A percentile compares a stretch with the other conserved stretches of the same genome.
Evolutionary conservation across 495 filamentous ascomycete genomes (phyloP).

Genomic region (Aspergillus haitiensis): DNA sequence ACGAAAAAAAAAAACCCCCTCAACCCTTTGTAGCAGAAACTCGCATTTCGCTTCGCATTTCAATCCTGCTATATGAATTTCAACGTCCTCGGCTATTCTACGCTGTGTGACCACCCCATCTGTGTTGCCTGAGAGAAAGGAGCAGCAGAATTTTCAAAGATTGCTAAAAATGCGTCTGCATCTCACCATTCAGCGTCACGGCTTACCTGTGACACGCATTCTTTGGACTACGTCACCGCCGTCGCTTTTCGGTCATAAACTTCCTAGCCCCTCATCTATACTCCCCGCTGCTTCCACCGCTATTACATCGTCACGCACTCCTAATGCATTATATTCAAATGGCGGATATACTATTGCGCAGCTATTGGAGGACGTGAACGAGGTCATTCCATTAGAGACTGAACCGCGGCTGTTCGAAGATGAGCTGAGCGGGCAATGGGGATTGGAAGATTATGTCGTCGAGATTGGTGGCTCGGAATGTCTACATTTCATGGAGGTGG

Average conservation of each 20-base stretch:
- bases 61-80: too few species aligned
- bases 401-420: conserved; percentile 41
- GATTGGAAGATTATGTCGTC: conserved; percentile 89
- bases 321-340: conserved; percentile 50
- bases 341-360: conserved; percentile 71
- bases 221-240: conserved; percentile 63
- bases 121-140: neutral
- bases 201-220: conserved; percentile 70
- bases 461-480: conserved; percentile 84
- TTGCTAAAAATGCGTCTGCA: conserved; percentile 70
- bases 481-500: conserved; percentile 78
- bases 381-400: conserved; percentile 80
- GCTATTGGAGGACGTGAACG: conserved; percentile 79
- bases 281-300: conserved; percentile 34
- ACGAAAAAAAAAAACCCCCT: too few species aligned
- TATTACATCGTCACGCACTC: conserved; percentile 39
- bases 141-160: neutral
- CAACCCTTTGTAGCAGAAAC: too few species aligned
- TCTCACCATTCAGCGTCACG: conserved; percentile 76
- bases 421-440: conserved; percentile 63
- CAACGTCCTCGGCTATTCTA: neutral
- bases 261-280: conserved; percentile 21
- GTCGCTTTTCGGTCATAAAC: conserved; percentile 35
- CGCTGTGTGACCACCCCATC: neutral
- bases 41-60: too few species aligned